These are phyloP conservation scores for Camelina sativa DNA, from an alignment of 345 rosid species.

Conservation along the genomic window DNA sequence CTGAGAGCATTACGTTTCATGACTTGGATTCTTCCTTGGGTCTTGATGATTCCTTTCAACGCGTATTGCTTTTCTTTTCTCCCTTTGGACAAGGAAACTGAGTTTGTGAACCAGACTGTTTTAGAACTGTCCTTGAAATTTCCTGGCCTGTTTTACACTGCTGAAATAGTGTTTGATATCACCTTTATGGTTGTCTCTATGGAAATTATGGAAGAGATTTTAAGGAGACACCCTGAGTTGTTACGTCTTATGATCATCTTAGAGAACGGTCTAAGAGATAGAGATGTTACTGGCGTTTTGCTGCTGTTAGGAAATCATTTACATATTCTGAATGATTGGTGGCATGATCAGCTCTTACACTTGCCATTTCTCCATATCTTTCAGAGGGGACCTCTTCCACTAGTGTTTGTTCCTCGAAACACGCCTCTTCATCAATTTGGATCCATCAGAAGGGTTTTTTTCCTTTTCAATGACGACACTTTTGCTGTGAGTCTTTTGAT, in stretches of 20 bases:
- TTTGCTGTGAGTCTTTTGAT: conserved; percentile 18
- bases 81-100: conserved; percentile 1
- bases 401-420: conserved; percentile 17
- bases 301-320: neutral
- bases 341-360: conserved; percentile 30
- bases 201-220: neutral
- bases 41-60: conserved; percentile 24
- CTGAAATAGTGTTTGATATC: neutral
- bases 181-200: neutral
- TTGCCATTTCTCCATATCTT: conserved; percentile 7
- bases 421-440: conserved; percentile 11
- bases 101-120: conserved; percentile 3
- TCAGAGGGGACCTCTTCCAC: conserved; percentile 7
- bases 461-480: conserved; percentile 24
- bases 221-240: conserved; percentile 9
- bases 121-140: neutral
- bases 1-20: conserved; percentile 14
- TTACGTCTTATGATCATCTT: neutral
- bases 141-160: conserved; percentile 11
- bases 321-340: conserved; percentile 23
- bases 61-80: conserved; percentile 1
- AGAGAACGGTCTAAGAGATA: neutral
- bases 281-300: conserved; percentile 1
- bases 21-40: conserved; percentile 7
- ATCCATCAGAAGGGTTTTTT: conserved; percentile 29